Evolutionary conservation across 164 flowering plant species (phyloP).

Genomic region (Tetrastigma voinierianum): DNA sequence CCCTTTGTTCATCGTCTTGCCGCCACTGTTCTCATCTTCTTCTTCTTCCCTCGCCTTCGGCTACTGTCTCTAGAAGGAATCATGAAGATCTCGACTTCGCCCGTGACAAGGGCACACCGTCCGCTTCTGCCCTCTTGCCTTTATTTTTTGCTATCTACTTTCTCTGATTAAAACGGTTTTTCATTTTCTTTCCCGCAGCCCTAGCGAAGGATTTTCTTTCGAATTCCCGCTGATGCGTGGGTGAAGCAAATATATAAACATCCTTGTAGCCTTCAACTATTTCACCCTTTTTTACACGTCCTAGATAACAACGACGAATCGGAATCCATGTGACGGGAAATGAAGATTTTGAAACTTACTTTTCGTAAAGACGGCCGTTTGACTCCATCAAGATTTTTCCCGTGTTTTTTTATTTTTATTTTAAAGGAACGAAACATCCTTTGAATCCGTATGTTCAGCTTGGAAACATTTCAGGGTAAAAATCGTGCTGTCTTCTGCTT

Average conservation of each 20-base stretch:
- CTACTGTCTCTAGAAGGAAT: not conserved
- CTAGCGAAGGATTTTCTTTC: conserved; percentile 74
- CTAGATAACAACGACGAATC: too few relatives aligned
- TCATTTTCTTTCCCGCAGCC: conserved; percentile 28
- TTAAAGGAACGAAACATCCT: too few relatives aligned
- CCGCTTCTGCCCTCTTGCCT: conserved; percentile 1
- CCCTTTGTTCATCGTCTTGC: conserved; percentile 12
- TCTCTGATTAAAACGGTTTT: not conserved
- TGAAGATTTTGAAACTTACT: too few relatives aligned
- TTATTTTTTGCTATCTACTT: not conserved
- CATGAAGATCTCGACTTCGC: conserved; percentile 58
- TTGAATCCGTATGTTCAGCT: too few relatives aligned
- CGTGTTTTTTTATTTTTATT: too few relatives aligned
- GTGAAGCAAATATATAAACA: conserved; percentile 84
- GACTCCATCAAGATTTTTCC: too few relatives aligned
- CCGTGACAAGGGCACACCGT: conserved; percentile 48
- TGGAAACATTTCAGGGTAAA: too few relatives aligned
- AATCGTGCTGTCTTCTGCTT: too few relatives aligned
- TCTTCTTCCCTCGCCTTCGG: not conserved
- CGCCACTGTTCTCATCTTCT: conserved; percentile 26
- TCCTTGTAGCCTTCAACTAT: conserved; percentile 54
- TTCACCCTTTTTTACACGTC: not conserved
- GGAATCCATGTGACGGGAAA: too few relatives aligned
- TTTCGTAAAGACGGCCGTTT: too few relatives aligned
- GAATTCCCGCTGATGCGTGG: conserved; percentile 70